These are phyloP conservation scores for Arabidopsis suecica DNA, from an alignment of 345 rosid species.

Conservation along the genomic window DNA sequence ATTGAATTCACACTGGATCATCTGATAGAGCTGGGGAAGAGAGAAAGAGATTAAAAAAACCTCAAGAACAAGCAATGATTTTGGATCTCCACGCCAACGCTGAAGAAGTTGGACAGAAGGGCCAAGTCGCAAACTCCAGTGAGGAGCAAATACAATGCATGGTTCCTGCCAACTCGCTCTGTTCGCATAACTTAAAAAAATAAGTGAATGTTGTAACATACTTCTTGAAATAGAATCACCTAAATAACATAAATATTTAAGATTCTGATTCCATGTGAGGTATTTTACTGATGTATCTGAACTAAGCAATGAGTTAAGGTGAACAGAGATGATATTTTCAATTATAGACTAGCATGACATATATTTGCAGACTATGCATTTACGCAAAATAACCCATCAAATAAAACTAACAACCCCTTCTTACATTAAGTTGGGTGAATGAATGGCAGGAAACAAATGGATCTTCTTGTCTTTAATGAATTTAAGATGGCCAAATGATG, in stretches of 20 bases:
- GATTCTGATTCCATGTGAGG: neutral
- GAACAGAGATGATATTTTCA: neutral
- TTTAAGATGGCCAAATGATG: slow-evolving; percentile 68
- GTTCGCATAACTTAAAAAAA: slow-evolving; percentile 37
- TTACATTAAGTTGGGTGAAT: slow-evolving; percentile 78
- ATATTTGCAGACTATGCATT: slow-evolving; percentile 10
- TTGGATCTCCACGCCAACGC: slow-evolving; percentile 74
- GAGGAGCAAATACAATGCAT: slow-evolving; percentile 76
- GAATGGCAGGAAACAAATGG: slow-evolving; percentile 69
- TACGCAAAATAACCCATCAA: neutral
- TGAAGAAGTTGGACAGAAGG: slow-evolving; percentile 77
- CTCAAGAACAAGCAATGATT: slow-evolving; percentile 81
- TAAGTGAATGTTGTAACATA: neutral
- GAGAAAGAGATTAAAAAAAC: slow-evolving; percentile 46
- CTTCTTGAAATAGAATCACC: neutral
- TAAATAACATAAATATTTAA: neutral
- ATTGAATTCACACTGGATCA: slow-evolving; percentile 16
- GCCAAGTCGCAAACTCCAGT: slow-evolving; percentile 86
- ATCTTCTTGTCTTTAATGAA: slow-evolving; percentile 67
- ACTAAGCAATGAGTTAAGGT: slow-evolving; percentile 16
- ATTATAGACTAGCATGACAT: neutral
- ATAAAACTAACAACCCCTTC: slow-evolving; percentile 34
- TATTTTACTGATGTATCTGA: slow-evolving; percentile 18
- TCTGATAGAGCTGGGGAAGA: neutral
- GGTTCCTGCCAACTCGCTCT: slow-evolving; percentile 87